Evolutionary conservation across 129 eudicot genomes (phyloP), one percentile per base, ranked within the genome.

Genomic region (Ambrosia trifida): DNA sequence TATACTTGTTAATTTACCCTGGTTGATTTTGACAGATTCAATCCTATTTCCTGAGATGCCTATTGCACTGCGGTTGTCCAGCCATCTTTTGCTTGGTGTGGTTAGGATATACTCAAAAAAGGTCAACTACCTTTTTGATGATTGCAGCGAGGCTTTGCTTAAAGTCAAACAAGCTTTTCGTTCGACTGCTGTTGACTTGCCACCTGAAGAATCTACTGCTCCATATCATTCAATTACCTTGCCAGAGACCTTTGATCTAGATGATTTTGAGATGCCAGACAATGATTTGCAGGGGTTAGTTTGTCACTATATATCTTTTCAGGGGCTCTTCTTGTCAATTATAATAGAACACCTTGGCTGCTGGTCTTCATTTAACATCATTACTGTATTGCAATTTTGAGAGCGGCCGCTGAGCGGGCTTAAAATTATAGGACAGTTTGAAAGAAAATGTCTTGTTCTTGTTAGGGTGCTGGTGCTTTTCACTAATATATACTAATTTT

Each of bases 51-150:
- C 99, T 16, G 99, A 95, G 69, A 94, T 95, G 65, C 99, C 99
- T 4, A 95, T 95, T 59, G 99, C 99, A 16, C 91, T 95, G 58
- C 94, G 99, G 51, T 72, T 95, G 84, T 90, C 99, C 60, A 90
- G 99, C 83, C 99, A 95, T 84, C 97, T 95, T 78, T 72, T 95
- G 83, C 94, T 95, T 79, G 99, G 99, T 9, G 99, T 95, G 73
- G 99, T 95, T 82, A 83, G 99, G 75, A 95, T 95, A 70, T 95
- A 95, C 81, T 85, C 92, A 11, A 84, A 82, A 81, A 90, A 95
- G 81, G 99, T 95, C 71, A 85, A 83, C 70, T 95, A 95, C 78
- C 94, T 95, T 28, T 95, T 90, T 11, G 99, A 95, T 47, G 99
- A 95, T 78, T 95, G 97, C 88, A 95, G 97, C 68, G 99, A 95